Conservation (phyloP, 306 rosid species). For the Cyclanthera cordifolia region DNA sequence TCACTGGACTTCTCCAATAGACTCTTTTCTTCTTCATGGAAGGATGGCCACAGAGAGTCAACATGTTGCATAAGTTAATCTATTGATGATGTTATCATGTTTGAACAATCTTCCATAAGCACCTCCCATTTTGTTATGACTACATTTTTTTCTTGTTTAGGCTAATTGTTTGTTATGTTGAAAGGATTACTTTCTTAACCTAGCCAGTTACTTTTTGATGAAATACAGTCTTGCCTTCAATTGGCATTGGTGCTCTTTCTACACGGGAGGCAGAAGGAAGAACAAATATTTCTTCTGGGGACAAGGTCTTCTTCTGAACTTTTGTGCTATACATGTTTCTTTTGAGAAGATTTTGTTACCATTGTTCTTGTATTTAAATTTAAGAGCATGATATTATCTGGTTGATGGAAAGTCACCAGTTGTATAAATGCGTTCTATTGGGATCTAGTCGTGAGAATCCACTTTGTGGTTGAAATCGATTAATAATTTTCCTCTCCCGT, state of each 20-base stretch:
- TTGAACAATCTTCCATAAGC: neutral
- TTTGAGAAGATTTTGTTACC: neutral
- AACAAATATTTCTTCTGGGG: constrained; percentile 76
- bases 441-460: constrained; percentile 2
- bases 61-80: neutral
- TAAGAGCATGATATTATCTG: neutral
- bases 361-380: constrained; percentile 8
- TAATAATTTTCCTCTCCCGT: neutral
- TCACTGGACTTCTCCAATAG: too few species aligned
- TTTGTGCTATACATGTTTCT: neutral
- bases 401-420: neutral
- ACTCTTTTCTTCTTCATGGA: too few species aligned
- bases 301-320: constrained; percentile 42
- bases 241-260: constrained; percentile 84
- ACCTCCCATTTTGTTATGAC: neutral
- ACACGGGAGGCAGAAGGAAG: constrained; percentile 96
- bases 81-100: neutral
- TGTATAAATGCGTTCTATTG: neutral
- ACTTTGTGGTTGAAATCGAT: constrained; percentile 2
- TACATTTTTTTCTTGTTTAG: constrained; percentile 2
- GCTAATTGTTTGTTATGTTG: neutral
- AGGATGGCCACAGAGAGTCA: too few species aligned
- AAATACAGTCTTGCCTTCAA: constrained; percentile 82
- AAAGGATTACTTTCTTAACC: constrained; percentile 5
- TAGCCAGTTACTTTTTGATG: constrained; percentile 17